These are phyloP conservation scores for Candida parachauliodes DNA, from an alignment of 805 yeast genomes.

Conservation along the genomic window DNA sequence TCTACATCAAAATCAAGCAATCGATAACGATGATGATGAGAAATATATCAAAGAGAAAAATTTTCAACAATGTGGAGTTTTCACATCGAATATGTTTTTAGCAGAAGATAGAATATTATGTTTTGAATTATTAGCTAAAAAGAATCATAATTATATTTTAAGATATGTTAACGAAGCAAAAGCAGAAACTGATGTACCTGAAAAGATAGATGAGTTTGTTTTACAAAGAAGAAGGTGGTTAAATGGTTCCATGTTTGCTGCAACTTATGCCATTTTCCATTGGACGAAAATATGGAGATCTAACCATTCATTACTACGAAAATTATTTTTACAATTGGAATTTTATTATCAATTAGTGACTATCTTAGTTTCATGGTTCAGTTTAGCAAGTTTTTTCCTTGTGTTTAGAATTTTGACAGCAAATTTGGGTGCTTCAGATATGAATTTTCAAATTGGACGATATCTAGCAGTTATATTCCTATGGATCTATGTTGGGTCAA, in stretches of 20 bases:
- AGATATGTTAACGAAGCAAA: conserved; percentile 82
- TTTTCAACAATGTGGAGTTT: conserved; percentile 58
- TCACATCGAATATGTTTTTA: conserved; percentile 92
- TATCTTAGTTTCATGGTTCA: conserved; percentile 86
- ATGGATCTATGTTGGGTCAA: conserved; percentile 79
- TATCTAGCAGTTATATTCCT: conserved; percentile 73
- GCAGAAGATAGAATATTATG: conserved; percentile 96
- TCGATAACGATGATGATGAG: conserved; percentile 35
- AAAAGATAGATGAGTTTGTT: conserved; percentile 87
- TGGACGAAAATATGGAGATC: conserved; percentile 87
- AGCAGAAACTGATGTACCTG: conserved; percentile 97
- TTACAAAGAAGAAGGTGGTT: conserved; percentile 98
- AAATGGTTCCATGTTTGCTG: conserved; percentile 97
- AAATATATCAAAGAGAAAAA: conserved; percentile 35
- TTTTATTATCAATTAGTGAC: conserved; percentile 78
- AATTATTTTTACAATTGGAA: conserved; percentile 78
- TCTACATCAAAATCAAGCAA: conserved; percentile 58
- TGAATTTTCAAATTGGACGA: conserved; percentile 68
- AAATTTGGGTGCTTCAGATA: conserved; percentile 62
- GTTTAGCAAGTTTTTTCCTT: conserved; percentile 82
- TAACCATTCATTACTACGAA: conserved; percentile 77
- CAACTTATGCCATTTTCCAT: conserved; percentile 81
- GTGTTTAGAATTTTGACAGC: conserved; percentile 86
- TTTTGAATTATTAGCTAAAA: conserved; percentile 91
- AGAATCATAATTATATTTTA: conserved; percentile 67